These are phyloP conservation scores for Apium graveolens DNA, from an alignment of 129 eudicot species.

Conservation along the genomic window DNA sequence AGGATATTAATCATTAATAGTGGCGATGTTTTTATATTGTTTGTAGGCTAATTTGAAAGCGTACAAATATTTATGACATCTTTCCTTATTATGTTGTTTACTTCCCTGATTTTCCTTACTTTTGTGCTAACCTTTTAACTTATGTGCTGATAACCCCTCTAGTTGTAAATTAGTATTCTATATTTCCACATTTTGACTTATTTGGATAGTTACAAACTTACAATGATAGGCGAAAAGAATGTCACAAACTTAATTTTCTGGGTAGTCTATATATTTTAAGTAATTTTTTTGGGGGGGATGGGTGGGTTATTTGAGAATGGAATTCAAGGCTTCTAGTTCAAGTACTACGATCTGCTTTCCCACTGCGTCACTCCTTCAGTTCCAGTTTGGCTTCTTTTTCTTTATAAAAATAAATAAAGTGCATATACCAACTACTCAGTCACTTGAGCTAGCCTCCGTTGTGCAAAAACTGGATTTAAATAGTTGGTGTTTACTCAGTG, in stretches of 20 bases:
- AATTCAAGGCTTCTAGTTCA: no score
- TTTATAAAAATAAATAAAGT: not conserved
- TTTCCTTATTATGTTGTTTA: not conserved
- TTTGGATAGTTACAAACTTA: not conserved
- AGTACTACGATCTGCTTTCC: not conserved
- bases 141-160: not conserved
- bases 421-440: not conserved
- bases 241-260: not conserved
- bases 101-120: not conserved
- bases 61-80: not conserved
- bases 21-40: not conserved
- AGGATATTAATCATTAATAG: not conserved
- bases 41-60: not conserved
- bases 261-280: not conserved
- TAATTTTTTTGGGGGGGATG: not conserved
- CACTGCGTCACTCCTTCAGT: not conserved
- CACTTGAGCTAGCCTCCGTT: not conserved
- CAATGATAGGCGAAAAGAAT: not conserved
- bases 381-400: not conserved
- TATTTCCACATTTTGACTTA: not conserved
- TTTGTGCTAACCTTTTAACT: not conserved
- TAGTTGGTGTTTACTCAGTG: not conserved
- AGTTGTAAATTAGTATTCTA: not conserved
- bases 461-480: not conserved
- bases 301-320: not conserved